Conservation (phyloP, 1,284 basidiomycete species). For the Tetrapyrgos nigripes region DNA sequence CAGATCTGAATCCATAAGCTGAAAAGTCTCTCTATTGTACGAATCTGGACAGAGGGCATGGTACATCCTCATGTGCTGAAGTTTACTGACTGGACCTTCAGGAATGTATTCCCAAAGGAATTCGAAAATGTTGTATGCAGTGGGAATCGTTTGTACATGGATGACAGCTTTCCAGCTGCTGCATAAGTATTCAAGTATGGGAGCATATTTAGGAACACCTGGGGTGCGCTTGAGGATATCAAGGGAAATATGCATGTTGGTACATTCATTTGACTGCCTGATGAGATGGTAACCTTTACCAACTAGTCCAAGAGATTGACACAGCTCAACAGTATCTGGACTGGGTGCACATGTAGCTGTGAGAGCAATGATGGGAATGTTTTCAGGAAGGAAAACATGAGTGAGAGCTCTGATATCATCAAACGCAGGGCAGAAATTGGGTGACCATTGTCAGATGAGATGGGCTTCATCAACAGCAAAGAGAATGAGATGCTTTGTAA, state of each 20-base stretch:
- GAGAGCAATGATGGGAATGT: conserved; percentile 2
- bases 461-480: conserved; percentile 12
- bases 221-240: background rate
- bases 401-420: conserved; percentile 5
- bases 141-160: background rate
- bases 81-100: background rate
- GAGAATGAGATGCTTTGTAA: conserved; percentile 6
- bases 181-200: background rate
- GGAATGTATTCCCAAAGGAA: background rate
- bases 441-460: conserved; percentile 9
- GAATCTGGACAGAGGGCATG: background rate
- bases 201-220: background rate
- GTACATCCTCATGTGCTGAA: background rate
- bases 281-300: background rate
- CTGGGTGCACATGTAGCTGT: conserved; percentile 14
- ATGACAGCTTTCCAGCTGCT: conserved; percentile 1
- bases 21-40: conserved; percentile 3
- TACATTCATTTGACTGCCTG: conserved; percentile 2
- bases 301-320: conserved; percentile 6
- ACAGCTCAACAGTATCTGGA: background rate
- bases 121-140: background rate
- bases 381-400: conserved; percentile 8
- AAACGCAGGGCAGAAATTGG: conserved; percentile 7
- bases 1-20: background rate
- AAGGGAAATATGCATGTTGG: background rate